These are phyloP conservation scores for Cercospora citrullina DNA, from an alignment of 2,329 filamentous ascomycete species.

Conservation along the genomic window DNA sequence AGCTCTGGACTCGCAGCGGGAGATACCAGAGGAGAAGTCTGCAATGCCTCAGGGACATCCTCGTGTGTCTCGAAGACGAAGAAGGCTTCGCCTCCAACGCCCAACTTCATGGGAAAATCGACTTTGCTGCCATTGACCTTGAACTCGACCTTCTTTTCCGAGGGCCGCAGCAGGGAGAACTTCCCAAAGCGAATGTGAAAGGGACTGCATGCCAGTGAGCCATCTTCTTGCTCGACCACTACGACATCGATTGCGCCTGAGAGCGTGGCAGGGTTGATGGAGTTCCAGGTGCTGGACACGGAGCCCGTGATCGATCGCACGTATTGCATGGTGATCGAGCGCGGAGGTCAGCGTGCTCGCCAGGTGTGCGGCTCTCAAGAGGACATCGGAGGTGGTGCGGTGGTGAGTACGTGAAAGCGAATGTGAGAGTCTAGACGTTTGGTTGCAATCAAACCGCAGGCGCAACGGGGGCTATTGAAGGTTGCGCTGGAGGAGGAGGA, in stretches of 20 bases:
- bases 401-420: not conserved
- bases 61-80: constrained; percentile 97
- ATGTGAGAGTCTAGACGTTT: not conserved
- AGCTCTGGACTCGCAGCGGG: constrained; percentile 78
- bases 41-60: constrained; percentile 85
- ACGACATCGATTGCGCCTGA: constrained; percentile 99
- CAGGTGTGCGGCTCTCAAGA: not conserved
- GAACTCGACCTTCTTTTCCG: constrained; percentile 99
- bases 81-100: constrained; percentile 95
- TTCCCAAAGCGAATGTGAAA: constrained; percentile 99
- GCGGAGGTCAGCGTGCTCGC: not conserved
- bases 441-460: not conserved
- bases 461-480: not conserved
- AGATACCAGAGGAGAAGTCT: constrained; percentile 91
- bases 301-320: constrained; percentile 92
- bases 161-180: constrained; percentile 91
- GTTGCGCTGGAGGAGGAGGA: not conserved
- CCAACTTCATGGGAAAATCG: constrained; percentile 96
- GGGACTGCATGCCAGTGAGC: constrained; percentile 81
- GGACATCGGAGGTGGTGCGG: not conserved
- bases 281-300: constrained; percentile 98
- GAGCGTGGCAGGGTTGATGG: constrained; percentile 95
- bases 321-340: constrained; percentile 75
- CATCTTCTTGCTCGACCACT: constrained; percentile 94
- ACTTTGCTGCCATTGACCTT: constrained; percentile 89